Base-by-base conservation (phyloP, 2,329 filamentous ascomycete species). In the Trichoderma aggressivum region DNA sequence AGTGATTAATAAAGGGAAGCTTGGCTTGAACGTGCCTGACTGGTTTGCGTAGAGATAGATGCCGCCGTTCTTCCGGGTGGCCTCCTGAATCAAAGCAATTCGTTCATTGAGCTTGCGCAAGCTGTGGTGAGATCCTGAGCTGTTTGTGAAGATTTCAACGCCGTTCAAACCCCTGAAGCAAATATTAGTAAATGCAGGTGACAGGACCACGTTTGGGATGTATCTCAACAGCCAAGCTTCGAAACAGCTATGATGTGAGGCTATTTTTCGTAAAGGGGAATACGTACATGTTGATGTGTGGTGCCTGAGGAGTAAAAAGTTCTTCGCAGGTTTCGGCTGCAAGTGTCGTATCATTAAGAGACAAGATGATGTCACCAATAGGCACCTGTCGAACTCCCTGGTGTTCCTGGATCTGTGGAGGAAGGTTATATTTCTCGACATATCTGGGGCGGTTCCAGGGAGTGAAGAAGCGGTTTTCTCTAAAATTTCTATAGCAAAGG, bases 71-170 rank as follows among this genome's bases (percentile, higher is more conserved):
- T 90, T 91, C 8, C 85, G 82, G 0, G 91, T 93, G 0, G 89
- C 89, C 75, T 92, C 87, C 1, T 83, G 82, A 68, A 94, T 93
- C 6, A 94, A 81, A 6, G 88, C 85, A 32, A 94, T 81, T 2
- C 90, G 82, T 0, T 83, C 87, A 71, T 90, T 82, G 0, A 94
- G 85, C 78, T 94, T 94, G 21, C 89, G 83, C 10, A 93, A 80
- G 74, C 89, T 86, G 21, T 77, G 76, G n/a, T 81, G 80, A 12
- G 76, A 78, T 18, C 77, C 79, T 28, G 77, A 79, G 12, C 59
- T 77, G 74, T 72, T 78, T 75, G 47, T 66, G 21, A 66, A 66
- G 3, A 63, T 72, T n/a, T 70, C 66, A n/a, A 61, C 70, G 4
- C 70, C 70, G 21, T 70, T 64, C 5, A 72, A 21, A 11, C 32